phyloP scores from a whole-genome alignment of 345 rosid genomes.

The Cardamine occulta region DNA sequence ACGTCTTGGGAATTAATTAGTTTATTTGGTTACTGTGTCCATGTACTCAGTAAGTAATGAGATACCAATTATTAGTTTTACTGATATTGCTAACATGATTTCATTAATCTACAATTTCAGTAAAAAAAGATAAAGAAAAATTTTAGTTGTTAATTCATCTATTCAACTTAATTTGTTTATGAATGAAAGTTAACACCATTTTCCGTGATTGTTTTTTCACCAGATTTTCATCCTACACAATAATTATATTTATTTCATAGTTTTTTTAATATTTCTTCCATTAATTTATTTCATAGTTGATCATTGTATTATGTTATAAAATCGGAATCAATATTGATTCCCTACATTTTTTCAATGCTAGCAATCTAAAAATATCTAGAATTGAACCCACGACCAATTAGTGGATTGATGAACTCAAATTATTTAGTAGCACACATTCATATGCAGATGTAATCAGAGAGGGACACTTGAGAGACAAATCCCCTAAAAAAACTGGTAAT shows the following conservation, averaged over 20 bases:
- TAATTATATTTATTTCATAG: background rate
- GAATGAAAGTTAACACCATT: too few relatives aligned
- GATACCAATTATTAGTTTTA: background rate
- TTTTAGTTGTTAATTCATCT: too few relatives aligned
- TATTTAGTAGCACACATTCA: conserved; percentile 8
- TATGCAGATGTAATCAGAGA: conserved; percentile 23
- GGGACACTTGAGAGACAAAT: conserved; percentile 26
- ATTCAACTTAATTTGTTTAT: background rate
- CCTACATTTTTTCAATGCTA: background rate
- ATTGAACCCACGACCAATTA: background rate
- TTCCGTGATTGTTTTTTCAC: background rate
- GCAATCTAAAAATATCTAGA: background rate
- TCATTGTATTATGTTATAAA: background rate
- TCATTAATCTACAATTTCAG: background rate
- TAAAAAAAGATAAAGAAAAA: background rate
- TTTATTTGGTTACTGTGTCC: background rate
- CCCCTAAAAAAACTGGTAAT: conserved; percentile 22
- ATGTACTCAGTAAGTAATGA: background rate
- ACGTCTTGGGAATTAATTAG: background rate
- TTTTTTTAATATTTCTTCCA: background rate
- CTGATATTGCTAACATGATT: background rate
- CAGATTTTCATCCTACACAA: background rate
- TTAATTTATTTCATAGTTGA: background rate
- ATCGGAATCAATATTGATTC: background rate
- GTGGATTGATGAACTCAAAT: background rate